Base-by-base conservation (phyloP, 129 eudicot species). In the Rutidosis leptorrhynchoides region DNA sequence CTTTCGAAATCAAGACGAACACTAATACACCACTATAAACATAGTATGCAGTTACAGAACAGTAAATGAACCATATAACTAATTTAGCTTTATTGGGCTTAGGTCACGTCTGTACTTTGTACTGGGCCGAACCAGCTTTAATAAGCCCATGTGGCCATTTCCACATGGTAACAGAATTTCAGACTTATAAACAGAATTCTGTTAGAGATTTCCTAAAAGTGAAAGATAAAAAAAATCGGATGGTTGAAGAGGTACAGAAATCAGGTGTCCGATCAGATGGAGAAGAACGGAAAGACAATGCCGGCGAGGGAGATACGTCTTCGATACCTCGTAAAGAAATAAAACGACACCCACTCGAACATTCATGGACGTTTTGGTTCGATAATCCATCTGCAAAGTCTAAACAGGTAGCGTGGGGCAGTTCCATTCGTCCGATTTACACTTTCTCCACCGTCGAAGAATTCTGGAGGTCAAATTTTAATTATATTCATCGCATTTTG, bases 281-380 rank as follows among this genome's bases (percentile, higher is more conserved):
- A 33, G 79, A 75, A 67, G 73, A 67, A 45, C 76, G 46, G 6
- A 80, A 74, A 29, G 70, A 37, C 29, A 85, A 85, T 46, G 96
- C 81, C 71, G 87, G 77, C 22, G 85, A 76, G 83, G 66, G 58
- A 32, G 77, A 46, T 11, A 49, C 56, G 62, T 46, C 63, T 5
- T 22, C 51, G 29, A 62, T 69, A 72, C 67, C 68, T 53, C 48
- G 64, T 2, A 23, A 26, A 21, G 67, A 65, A 48, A 64, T 67
- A 6, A 24, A 79, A 15, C 73, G 71, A 4, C 97, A 90, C 32
- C 90, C 86, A 3, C 83, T 90, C 52, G 95, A 90, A 64, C 83
- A 82, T 73, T 77, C 95, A 0, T 90, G 95, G 97, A 90, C 97
- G 2, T 83, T 90, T 73, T 90, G 97, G 95, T 90, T 90, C 77